Conservation (phyloP, 2,329 filamentous ascomycete species). For the Dothideomycetes sp. region DNA sequence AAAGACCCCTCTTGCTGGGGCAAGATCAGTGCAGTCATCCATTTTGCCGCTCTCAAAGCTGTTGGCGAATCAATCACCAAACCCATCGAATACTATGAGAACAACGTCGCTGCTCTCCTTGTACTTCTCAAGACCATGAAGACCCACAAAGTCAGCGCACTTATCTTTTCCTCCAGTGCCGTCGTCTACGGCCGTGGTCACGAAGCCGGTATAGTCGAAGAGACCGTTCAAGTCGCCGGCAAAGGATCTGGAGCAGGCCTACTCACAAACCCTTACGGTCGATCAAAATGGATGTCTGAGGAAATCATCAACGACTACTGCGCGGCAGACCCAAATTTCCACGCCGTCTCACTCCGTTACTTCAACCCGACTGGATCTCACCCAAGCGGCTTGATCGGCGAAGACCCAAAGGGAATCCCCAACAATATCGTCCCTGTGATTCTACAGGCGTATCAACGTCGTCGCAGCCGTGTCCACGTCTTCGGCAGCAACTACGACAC, state of each 20-base stretch:
- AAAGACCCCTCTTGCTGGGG: constrained; percentile 33
- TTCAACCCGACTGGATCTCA: constrained; percentile 62
- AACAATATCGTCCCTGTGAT: constrained; percentile 59
- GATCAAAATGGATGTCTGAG: constrained; percentile 60
- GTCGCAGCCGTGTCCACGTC: constrained; percentile 46
- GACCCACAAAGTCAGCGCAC: constrained; percentile 53
- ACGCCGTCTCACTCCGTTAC: constrained; percentile 55
- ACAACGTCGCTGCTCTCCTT: constrained; percentile 57
- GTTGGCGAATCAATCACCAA: constrained; percentile 53
- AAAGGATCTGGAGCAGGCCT: constrained; percentile 39
- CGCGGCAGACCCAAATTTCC: constrained; percentile 51
- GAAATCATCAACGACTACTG: constrained; percentile 56
- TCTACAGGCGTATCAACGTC: constrained; percentile 7
- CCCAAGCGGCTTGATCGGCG: constrained; percentile 53
- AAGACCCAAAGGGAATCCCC: constrained; percentile 52
- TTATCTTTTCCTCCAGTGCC: constrained; percentile 60
- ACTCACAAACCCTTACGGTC: constrained; percentile 56
- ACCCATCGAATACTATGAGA: constrained; percentile 57
- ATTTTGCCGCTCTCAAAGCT: constrained; percentile 60
- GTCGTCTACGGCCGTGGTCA: constrained; percentile 50
- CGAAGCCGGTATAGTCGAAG: constrained; percentile 9
- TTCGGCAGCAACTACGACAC: constrained; percentile 60
- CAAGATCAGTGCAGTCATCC: constrained; percentile 54
- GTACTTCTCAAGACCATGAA: constrained; percentile 49
- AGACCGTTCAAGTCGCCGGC: constrained; percentile 16